Evolutionary conservation across 2,329 filamentous ascomycete genomes (phyloP).

Genomic region (Aspergillus costaricaensis): DNA sequence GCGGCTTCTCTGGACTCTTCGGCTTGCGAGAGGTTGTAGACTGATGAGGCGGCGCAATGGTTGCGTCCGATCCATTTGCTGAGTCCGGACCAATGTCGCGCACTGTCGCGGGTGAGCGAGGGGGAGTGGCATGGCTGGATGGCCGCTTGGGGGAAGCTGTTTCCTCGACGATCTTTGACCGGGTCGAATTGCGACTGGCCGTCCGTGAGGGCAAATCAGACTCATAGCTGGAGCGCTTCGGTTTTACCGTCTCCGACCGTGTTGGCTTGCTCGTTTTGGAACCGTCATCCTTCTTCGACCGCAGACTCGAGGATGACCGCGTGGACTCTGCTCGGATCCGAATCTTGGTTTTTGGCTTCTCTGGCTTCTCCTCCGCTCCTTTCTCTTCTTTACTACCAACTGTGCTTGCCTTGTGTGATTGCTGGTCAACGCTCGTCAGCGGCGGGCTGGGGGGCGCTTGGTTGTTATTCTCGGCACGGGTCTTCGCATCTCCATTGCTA

Average conservation of each 20-base stretch:
- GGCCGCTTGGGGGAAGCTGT: constrained; percentile 36
- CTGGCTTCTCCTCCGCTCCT: constrained; percentile 37
- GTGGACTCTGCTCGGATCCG: constrained; percentile 41
- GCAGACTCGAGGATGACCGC: constrained; percentile 45
- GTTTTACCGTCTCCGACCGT: constrained; percentile 43
- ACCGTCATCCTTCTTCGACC: constrained; percentile 41
- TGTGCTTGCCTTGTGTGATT: constrained; percentile 40
- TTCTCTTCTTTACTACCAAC: constrained; percentile 34
- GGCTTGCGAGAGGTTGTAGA: constrained; percentile 33
- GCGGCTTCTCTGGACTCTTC: constrained; percentile 35
- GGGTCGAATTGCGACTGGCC: constrained; percentile 38
- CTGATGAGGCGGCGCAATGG: constrained; percentile 48
- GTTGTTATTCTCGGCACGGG: constrained; percentile 31
- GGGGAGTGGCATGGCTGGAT: constrained; percentile 34
- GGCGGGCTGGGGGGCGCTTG: constrained; percentile 52
- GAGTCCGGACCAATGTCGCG: constrained; percentile 39
- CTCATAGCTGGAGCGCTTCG: constrained; percentile 36
- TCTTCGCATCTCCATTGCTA: constrained; percentile 26
- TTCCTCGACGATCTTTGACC: constrained; percentile 35
- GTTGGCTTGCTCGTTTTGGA: constrained; percentile 40
- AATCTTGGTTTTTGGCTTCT: constrained; percentile 38
- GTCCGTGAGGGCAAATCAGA: constrained; percentile 39
- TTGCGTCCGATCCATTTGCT: constrained; percentile 47
- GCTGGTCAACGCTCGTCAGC: constrained; percentile 48
- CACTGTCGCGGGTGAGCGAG: constrained; percentile 39